These are phyloP conservation scores for Tympanopsis confertula DNA, from an alignment of 2,329 filamentous ascomycete species.

Conservation along the genomic window DNA sequence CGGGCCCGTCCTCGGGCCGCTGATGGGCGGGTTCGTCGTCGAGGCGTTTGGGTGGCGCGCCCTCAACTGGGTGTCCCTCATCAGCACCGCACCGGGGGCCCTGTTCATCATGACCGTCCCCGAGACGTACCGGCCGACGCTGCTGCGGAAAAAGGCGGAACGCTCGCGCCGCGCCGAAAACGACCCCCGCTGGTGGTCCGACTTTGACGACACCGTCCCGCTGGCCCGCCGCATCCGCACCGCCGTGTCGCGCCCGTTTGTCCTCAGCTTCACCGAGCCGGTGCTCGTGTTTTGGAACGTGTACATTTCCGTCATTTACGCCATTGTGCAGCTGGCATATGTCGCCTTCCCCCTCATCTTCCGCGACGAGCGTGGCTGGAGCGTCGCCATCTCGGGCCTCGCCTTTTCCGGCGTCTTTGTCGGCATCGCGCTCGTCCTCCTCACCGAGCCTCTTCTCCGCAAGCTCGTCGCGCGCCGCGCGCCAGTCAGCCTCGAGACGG, in stretches of 20 bases:
- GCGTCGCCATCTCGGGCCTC: constrained; percentile 40
- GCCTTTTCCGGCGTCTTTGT: constrained; percentile 28
- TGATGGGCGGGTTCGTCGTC: constrained; percentile 42
- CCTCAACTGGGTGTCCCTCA: constrained; percentile 47
- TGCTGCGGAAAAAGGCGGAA: constrained; percentile 35
- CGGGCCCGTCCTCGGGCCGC: constrained; percentile 24
- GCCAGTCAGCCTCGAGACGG: constrained; percentile 43
- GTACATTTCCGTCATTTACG: constrained; percentile 53
- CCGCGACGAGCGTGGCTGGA: constrained; percentile 42
- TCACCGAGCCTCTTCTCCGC: constrained; percentile 25
- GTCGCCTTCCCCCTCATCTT: constrained; percentile 54
- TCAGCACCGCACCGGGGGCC: constrained; percentile 37
- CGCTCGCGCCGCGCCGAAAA: constrained; percentile 33
- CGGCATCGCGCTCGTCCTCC: constrained; percentile 13
- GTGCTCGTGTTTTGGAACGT: constrained; percentile 39
- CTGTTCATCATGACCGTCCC: constrained; percentile 32
- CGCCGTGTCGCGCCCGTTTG: constrained; percentile 46
- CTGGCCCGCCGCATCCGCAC: constrained; percentile 41
- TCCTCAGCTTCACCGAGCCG: constrained; percentile 49
- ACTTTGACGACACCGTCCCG: constrained; percentile 44
- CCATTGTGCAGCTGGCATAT: constrained; percentile 54
- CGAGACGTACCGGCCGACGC: constrained; percentile 42
- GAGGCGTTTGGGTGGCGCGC: constrained; percentile 50
- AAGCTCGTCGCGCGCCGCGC: constrained; percentile 44
- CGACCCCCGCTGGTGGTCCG: constrained; percentile 38